Evolutionary conservation across 345 rosid species (phyloP), one percentile per base, ranked within the genome.

Genomic region (Salix dunnii): DNA sequence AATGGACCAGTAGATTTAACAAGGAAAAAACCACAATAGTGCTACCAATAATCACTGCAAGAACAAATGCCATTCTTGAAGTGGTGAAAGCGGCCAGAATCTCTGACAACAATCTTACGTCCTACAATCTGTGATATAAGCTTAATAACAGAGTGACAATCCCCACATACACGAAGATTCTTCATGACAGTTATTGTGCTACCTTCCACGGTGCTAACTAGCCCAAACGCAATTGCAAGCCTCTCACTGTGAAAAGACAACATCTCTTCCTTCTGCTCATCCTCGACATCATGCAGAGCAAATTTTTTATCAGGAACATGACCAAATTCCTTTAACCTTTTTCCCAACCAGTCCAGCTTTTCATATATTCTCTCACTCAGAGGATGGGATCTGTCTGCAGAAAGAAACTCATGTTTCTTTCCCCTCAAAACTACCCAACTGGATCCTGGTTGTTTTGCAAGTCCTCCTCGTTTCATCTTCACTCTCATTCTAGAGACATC

Each of bases 111-210:
- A 71, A 89, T 86, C 78, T 84, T 84, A 43, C 87, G 87, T 12
- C 78, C 83, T 33, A 83, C 88, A 46, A 90, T 81, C 66, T 71
- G 83, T 16, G 91, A 84, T 20, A 87, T 83, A n/a, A 86, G 81
- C 82, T 88, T 88, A 43, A 88, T 80, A 28, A 79, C 90, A 46
- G 86, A 71, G 82, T 88, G 91, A 80, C 92, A 90, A 79, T 91
- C 92, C 69, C 88, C 93, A 75, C 97, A 89, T 11, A 88, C 90
- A 7, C 97, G 83, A 30, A 93, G 88, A 78, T 91, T 91, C 77
- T 93, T 91, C 90, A 93, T 90, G 70, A 91, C 91, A 31, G 88
- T 90, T 71, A 90, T 77, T 11, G 74, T 30, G 61, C 85, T 85
- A 36, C 87, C 90, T 79, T 86, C 89, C 63, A 76, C 73, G 7